Base-by-base conservation (phyloP, 2,329 filamentous ascomycete species). In the Fusarium metavorans region DNA sequence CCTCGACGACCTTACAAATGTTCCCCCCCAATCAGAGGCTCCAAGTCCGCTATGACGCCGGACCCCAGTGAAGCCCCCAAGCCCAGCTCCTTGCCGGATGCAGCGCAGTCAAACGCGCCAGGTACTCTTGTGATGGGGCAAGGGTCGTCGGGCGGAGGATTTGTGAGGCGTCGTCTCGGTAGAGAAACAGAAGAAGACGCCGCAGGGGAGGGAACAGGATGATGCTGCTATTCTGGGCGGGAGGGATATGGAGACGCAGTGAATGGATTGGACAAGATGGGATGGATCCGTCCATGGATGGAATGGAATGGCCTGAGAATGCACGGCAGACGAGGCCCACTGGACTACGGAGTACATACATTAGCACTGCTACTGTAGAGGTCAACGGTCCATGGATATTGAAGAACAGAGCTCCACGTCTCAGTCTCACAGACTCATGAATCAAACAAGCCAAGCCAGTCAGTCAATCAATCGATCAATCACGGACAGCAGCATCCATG, bases 21-120 rank as follows among this genome's bases (percentile, higher is more conserved):
- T 23, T 39, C 67, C 64, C 70, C 70, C 63, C 76, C 76, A 78
- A 78, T 78, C 70, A 78, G 60, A 66, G 54, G 61, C 43, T 18
- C 52, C 43, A 64, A 50, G 48, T 37, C 66, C 68, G 63, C 62
- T 59, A 58, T 66, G 67, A 67, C 50, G 64, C 35, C 37, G 43
- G 57, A 35, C 64, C 64, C 64, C 61, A 68, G 71, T 54, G 68
- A 41, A 41, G 39, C 37, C 39, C 39, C 39, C 39, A 41, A 43
- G 39, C 48, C 41, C 72, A 74, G 67, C 68, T 74, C 43, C 64
- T 76, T 74, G 27, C 75, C 75, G 50, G 50, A 72, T 76, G 37
- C 64, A 73, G 71, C 62, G 62, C 61, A 43, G 66, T 71, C 76
- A 75, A 68, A 72, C 72, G 68, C 52, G 34, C 43, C 63, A 25